Percentiles rank a stretch among this genome's conserved stretches.
Conservation (phyloP, 2,329 filamentous ascomycete species). For the Leptoxyphium fumago region DNA sequence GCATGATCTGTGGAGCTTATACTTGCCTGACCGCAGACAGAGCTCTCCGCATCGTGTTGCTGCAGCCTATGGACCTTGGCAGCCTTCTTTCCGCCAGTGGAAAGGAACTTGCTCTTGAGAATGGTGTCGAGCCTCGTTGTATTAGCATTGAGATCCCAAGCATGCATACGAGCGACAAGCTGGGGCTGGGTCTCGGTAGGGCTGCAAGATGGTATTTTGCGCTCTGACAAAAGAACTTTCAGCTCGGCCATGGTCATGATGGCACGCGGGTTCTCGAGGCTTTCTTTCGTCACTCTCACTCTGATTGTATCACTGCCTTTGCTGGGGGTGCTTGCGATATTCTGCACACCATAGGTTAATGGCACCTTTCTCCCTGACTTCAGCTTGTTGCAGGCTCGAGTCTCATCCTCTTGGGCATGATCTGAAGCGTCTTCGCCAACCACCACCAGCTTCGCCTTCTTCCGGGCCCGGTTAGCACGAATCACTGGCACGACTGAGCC, state of each 20-base stretch:
- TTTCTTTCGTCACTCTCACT: conserved; percentile 3
- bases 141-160: conserved; percentile 8
- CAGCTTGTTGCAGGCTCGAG: not conserved
- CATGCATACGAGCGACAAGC: conserved; percentile 14
- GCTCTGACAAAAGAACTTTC: conserved; percentile 10
- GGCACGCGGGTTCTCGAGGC: conserved; percentile 15
- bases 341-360: not conserved
- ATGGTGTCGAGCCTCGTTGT: conserved; percentile 7
- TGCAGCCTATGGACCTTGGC: conserved; percentile 13
- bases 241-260: conserved; percentile 14
- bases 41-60: conserved; percentile 12
- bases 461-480: not conserved
- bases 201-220: conserved; percentile 9
- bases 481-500: not conserved
- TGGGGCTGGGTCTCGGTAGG: conserved; percentile 13
- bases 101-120: conserved; percentile 5
- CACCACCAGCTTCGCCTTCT: not conserved
- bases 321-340: not conserved
- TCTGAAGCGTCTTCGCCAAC: conserved; percentile 1
- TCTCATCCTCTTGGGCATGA: conserved; percentile 3
- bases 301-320: not conserved
- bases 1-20: conserved; percentile 7
- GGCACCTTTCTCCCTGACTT: not conserved
- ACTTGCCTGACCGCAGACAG: conserved; percentile 5
- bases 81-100: conserved; percentile 11